A percentile compares a stretch with the other conserved stretches of the same genome.
These are phyloP conservation scores for Russula foetens DNA, from an alignment of 768 basidiomycete species.

Conservation along the genomic window DNA sequence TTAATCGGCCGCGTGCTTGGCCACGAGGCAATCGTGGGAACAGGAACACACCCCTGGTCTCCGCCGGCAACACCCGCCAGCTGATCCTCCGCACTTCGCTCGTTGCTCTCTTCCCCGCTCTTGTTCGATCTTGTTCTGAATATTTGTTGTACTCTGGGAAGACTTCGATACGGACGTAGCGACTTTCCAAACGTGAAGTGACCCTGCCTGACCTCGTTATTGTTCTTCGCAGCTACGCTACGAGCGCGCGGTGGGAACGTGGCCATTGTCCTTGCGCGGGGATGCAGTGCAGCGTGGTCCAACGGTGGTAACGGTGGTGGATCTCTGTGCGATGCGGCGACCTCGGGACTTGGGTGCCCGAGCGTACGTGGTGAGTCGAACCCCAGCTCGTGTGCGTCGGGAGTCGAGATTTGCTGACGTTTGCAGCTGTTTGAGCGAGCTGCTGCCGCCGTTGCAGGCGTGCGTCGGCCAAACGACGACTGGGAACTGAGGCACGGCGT, in stretches of 20 bases:
- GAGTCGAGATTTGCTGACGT: constrained; percentile 22
- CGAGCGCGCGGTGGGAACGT: constrained; percentile 22
- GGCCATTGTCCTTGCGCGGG: not conserved
- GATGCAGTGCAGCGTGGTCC: constrained; percentile 28
- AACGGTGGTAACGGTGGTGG: constrained; percentile 50
- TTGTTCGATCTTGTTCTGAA: constrained; percentile 18
- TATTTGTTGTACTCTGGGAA: constrained; percentile 24
- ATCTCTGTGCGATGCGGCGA: constrained; percentile 24
- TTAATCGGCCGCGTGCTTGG: not conserved
- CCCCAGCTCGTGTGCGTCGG: constrained; percentile 21
- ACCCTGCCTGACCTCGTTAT: constrained; percentile 1
- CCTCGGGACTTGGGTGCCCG: constrained; percentile 31
- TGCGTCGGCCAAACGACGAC: constrained; percentile 24
- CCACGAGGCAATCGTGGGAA: constrained; percentile 14
- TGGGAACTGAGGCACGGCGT: constrained; percentile 17
- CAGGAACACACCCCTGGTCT: not conserved
- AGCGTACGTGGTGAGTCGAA: constrained; percentile 36
- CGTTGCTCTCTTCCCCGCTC: not conserved
- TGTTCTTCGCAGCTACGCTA: constrained; percentile 12
- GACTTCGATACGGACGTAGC: constrained; percentile 25
- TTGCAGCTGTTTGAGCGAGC: not conserved
- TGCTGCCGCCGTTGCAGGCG: not conserved
- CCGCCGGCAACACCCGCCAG: not conserved
- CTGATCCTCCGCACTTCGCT: not conserved
- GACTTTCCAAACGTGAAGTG: constrained; percentile 24